These are phyloP conservation scores for Nicotiana obtusifolia DNA, from an alignment of 257 asterid species.

Conservation along the genomic window DNA sequence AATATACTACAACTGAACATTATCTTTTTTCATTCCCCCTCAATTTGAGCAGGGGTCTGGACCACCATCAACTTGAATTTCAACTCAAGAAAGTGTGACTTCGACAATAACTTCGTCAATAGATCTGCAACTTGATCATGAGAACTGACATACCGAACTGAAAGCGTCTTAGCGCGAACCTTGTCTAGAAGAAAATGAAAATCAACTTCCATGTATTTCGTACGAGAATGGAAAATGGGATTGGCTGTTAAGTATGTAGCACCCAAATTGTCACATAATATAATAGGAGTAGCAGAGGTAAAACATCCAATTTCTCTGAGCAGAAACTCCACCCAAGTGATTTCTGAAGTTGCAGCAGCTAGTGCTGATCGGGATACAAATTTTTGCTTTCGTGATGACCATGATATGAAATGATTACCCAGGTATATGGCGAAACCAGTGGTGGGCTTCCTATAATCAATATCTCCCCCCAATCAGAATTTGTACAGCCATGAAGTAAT, in stretches of 20 bases:
- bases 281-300: background rate
- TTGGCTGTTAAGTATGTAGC: background rate
- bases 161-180: background rate
- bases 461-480: too few species aligned
- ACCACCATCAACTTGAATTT: background rate
- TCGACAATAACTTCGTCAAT: background rate
- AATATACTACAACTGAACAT: too few species aligned
- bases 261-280: background rate
- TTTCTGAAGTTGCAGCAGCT: background rate
- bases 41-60: too few species aligned
- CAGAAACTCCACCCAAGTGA: too few species aligned
- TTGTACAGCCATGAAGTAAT: too few species aligned
- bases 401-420: too few species aligned
- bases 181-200: background rate
- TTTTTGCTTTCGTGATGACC: background rate
- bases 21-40: too few species aligned
- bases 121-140: background rate
- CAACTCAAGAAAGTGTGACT: background rate
- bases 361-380: background rate
- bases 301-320: background rate
- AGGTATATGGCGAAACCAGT: too few species aligned
- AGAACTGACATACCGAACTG: background rate
- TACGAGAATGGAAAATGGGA: background rate
- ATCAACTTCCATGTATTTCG: background rate
- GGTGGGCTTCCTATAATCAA: too few species aligned